Evolutionary conservation across 352 stramenopile genomes (phyloP).

Genomic region (Peronospora destructor): DNA sequence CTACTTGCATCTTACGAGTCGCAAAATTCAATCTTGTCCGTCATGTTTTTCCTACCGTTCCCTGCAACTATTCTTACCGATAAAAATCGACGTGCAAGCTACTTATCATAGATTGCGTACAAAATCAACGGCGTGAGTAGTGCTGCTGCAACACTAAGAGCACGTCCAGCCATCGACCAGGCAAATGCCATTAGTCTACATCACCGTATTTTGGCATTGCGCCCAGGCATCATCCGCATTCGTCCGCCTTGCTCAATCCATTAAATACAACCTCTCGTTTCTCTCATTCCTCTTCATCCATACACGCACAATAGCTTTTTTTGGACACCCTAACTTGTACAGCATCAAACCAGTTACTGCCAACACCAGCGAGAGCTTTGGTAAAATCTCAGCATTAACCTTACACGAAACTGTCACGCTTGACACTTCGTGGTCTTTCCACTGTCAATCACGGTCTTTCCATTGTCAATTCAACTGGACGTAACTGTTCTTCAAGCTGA

Average conservation of each 20-base stretch:
- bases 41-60: no score
- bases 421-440: background rate
- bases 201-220: background rate
- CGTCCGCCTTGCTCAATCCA: background rate
- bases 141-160: no score
- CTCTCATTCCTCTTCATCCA: background rate
- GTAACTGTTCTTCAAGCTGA: slow-evolving; percentile 23
- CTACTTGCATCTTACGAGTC: no score
- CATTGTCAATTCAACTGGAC: slow-evolving; percentile 5
- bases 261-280: background rate
- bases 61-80: no score
- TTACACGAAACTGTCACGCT: background rate
- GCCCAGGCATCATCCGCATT: background rate
- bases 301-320: background rate
- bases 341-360: background rate
- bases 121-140: no score
- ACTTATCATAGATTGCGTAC: no score
- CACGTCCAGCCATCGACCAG: no score
- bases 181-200: background rate
- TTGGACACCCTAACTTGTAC: no score
- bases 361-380: background rate
- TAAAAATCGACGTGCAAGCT: no score
- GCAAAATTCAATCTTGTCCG: no score
- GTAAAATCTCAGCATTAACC: background rate
- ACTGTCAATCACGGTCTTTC: slow-evolving; percentile 4